phyloP scores from a whole-genome alignment of 805 yeast genomes.

The Nakazawaea ernobii region DNA sequence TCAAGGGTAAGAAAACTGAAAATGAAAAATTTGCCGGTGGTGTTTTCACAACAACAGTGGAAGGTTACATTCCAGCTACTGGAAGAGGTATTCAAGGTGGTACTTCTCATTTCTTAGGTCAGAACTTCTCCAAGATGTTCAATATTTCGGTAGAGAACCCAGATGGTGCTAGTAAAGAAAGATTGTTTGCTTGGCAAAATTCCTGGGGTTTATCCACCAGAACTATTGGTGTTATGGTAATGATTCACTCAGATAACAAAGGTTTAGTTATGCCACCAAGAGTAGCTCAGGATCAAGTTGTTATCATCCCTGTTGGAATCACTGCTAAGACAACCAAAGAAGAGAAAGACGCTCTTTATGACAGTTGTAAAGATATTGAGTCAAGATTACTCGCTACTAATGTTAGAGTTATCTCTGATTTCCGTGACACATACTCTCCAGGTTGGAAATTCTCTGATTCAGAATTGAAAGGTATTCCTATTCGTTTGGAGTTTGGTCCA shows the following conservation, averaged over 20 bases:
- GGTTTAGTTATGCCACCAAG: conserved; percentile 98
- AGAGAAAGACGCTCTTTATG: conserved; percentile 61
- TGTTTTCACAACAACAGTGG: conserved; percentile 89
- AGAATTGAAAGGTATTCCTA: conserved; percentile 93
- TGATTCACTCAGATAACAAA: conserved; percentile 98
- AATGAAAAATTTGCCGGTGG: conserved; percentile 99
- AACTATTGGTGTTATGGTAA: conserved; percentile 98
- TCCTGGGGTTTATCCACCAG: conserved; percentile 99
- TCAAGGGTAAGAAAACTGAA: conserved; percentile 92
- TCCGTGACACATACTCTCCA: conserved; percentile 91
- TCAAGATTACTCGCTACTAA: conserved; percentile 50
- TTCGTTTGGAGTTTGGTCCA: conserved; percentile 95
- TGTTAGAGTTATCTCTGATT: conserved; percentile 78
- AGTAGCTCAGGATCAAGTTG: conserved; percentile 89
- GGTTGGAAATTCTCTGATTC: conserved; percentile 99
- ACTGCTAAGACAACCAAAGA: conserved; percentile 81
- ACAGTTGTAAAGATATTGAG: conserved; percentile 69
- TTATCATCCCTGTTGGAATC: conserved; percentile 91
- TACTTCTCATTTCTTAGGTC: conserved; percentile 96
- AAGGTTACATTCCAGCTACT: conserved; percentile 95
- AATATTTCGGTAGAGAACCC: conserved; percentile 95
- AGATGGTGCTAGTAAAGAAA: conserved; percentile 78
- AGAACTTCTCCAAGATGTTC: conserved; percentile 98
- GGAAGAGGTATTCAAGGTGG: conserved; percentile 99
- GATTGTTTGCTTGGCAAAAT: conserved; percentile 88